phyloP scores from a whole-genome alignment of 345 rosid genomes.

The Abelmoschus esculentus region DNA sequence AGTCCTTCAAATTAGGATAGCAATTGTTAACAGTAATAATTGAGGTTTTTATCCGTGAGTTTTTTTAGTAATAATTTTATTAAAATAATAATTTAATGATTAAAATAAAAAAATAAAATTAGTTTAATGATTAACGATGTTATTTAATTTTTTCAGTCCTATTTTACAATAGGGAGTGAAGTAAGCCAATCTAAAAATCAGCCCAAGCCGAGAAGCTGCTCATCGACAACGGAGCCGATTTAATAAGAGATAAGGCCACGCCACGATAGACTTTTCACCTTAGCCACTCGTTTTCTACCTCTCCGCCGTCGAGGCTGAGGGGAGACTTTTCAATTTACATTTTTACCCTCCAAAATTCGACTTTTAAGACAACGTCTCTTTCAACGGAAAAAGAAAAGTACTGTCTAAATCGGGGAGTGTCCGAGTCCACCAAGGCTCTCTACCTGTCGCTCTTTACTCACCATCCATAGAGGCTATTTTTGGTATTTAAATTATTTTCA shows the following conservation, averaged over 20 bases:
- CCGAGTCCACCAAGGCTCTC: neutral
- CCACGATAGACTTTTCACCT: conserved; percentile 7
- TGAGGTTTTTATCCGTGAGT: too few species aligned
- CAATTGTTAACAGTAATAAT: too few species aligned
- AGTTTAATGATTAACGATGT: too few species aligned
- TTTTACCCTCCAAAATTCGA: neutral
- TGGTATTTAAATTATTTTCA: neutral
- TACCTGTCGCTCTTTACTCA: neutral
- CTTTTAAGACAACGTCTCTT: neutral
- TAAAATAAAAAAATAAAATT: too few species aligned
- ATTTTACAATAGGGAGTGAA: neutral
- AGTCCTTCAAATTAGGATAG: too few species aligned
- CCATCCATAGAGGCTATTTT: conserved; percentile 7
- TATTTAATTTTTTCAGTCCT: too few species aligned
- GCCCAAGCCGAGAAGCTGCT: neutral
- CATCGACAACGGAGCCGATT: neutral
- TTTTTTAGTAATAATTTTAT: too few species aligned
- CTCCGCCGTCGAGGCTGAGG: neutral
- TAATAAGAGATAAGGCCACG: conserved; percentile 1
- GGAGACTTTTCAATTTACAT: neutral
- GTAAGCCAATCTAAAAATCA: neutral
- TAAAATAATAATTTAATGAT: too few species aligned
- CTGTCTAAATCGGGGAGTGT: neutral
- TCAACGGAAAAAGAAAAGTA: conserved; percentile 4
- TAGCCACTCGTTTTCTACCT: conserved; percentile 11